A percentile compares a stretch with the other conserved stretches of the same genome.
Evolutionary conservation across 202 grass and related monocot genomes (phyloP).

Genomic region (Setaria italica): DNA sequence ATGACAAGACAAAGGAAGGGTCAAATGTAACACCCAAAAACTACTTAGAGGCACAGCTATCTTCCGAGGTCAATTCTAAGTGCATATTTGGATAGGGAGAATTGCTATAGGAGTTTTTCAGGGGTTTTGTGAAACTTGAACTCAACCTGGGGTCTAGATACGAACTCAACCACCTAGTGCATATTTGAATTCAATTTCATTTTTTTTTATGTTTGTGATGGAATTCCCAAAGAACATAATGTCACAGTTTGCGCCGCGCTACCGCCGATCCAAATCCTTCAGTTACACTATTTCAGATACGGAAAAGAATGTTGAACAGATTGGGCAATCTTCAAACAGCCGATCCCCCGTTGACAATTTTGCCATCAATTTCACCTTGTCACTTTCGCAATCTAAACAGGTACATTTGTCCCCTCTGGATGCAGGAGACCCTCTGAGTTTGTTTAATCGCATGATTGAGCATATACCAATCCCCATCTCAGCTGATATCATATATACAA

Average conservation of each 20-base stretch:
- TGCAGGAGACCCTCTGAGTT: not conserved
- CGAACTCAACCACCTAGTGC: too few relatives aligned
- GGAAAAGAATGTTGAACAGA: not conserved
- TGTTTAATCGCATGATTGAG: constrained; percentile 38
- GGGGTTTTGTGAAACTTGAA: too few relatives aligned
- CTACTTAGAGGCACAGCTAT: not conserved
- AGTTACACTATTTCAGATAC: not conserved
- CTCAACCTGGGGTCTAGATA: too few relatives aligned
- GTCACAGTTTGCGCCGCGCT: not conserved
- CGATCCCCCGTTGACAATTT: constrained; percentile 37
- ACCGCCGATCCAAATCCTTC: not conserved
- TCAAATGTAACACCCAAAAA: not conserved
- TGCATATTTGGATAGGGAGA: not conserved
- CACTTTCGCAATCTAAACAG: constrained; percentile 32
- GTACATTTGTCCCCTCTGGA: constrained; percentile 38
- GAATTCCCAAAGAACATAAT: not conserved
- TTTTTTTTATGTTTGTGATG: not conserved
- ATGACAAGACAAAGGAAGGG: not conserved
- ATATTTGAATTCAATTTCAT: too few relatives aligned
- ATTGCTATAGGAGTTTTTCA: not conserved
- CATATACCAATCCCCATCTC: constrained; percentile 17
- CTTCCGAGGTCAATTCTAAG: not conserved
- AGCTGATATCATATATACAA: not conserved
- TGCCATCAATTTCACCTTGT: constrained; percentile 19
- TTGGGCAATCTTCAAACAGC: not conserved